Evolutionary conservation across 176 grass and related monocot genomes (phyloP), one percentile per base, ranked within the genome.

Genomic region (Neostapfia colusana): DNA sequence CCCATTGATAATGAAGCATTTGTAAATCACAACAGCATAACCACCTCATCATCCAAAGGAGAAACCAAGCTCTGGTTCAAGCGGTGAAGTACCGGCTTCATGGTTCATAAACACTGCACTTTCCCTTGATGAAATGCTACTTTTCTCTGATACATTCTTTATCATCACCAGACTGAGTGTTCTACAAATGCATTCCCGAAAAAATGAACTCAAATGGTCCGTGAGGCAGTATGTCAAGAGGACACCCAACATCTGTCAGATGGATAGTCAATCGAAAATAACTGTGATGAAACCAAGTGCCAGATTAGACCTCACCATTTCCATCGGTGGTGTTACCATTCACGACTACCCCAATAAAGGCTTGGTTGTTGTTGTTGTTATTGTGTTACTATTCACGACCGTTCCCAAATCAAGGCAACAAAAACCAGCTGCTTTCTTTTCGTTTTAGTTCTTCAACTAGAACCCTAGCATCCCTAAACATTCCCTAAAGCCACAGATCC

Each of bases 311-410:
- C 67, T 23, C 24, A 2, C 8, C 1, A 65, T 24, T 37, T 58
- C 17, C 20, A 1, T 46, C 0, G 0, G 15, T 2, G 12, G 0
- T 2, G n/a, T n/a, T n/a, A n/a, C n/a, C n/a, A n/a, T n/a, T n/a
- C n/a, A n/a, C n/a, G n/a, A n/a, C n/a, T n/a, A n/a, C n/a, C n/a
- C n/a, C n/a, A n/a, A n/a, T n/a, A n/a, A n/a, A n/a, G n/a, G n/a
- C n/a, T n/a, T n/a, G n/a, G n/a, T n/a, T n/a, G n/a, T n/a, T n/a
- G n/a, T n/a, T n/a, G n/a, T n/a, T n/a, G n/a, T n/a, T n/a, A n/a
- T n/a, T n/a, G n/a, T n/a, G 9, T 18, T 9, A 36, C 54, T 26
- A 58, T 67, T 59, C 49, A 67, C 1, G 49, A 46, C 26, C 13
- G 25, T 12, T 75, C 39, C 12, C 17, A 69, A 60, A 18, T 26